Conservation (phyloP, 2,329 filamentous ascomycete species). For the Fusarium burgessii region DNA sequence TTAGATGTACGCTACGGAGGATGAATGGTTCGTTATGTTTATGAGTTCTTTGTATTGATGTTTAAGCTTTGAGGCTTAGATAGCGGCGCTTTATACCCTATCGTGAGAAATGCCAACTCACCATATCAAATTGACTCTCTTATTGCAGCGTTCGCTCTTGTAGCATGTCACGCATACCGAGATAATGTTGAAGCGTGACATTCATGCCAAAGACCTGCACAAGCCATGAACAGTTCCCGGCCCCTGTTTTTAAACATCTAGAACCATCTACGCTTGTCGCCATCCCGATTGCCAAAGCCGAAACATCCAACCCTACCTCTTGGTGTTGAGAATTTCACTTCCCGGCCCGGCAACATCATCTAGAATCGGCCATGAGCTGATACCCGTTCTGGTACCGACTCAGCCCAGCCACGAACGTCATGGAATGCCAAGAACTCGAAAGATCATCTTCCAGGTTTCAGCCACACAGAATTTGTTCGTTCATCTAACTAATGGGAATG, state of each 20-base stretch:
- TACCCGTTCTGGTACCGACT: not conserved
- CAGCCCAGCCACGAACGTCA: not conserved
- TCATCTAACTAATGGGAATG: not conserved
- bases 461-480: not conserved
- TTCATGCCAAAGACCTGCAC: rapidly evolving
- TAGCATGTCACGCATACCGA: no score
- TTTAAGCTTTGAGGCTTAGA: not conserved
- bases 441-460: constrained; percentile 6
- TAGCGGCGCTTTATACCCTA: constrained; percentile 2
- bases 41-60: not conserved
- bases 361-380: not conserved
- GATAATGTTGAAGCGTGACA: rapidly evolving
- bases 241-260: not conserved
- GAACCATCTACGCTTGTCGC: not conserved
- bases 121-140: not conserved
- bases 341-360: not conserved
- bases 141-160: not conserved
- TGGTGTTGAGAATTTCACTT: not conserved
- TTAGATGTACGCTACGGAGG: not conserved
- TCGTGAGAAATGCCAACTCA: not conserved
- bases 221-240: rapidly evolving
- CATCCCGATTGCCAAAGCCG: not conserved
- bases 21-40: not conserved
- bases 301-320: no score
- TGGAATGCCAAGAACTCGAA: constrained; percentile 8